phyloP scores from a whole-genome alignment of 2,329 filamentous ascomycete genomes.

The Pseudogymnoascus sp. region DNA sequence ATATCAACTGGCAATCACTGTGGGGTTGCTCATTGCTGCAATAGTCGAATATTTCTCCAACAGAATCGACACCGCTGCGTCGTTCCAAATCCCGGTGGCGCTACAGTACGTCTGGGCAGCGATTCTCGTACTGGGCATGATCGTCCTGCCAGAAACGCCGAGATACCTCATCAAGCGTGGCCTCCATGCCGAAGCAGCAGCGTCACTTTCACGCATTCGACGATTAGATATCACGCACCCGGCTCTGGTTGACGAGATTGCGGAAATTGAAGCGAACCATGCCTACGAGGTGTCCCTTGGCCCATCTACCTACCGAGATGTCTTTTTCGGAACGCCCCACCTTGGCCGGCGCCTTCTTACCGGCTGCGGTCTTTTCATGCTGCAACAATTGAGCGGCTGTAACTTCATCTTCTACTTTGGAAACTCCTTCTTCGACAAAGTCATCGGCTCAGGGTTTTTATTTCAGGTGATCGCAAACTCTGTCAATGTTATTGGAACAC shows the following conservation, averaged over 20 bases:
- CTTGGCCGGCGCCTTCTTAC: constrained; percentile 65
- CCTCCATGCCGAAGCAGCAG: constrained; percentile 27
- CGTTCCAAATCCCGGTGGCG: constrained; percentile 36
- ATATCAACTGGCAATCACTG: constrained; percentile 38
- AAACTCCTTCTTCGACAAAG: constrained; percentile 62
- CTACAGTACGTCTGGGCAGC: constrained; percentile 36
- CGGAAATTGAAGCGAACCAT: constrained; percentile 68
- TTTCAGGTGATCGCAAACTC: constrained; percentile 69
- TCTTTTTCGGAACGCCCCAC: constrained; percentile 55
- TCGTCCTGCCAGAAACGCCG: constrained; percentile 34
- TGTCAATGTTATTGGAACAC: constrained; percentile 71
- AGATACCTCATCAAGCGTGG: constrained; percentile 31
- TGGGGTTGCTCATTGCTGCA: constrained; percentile 40
- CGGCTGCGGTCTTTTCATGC: constrained; percentile 66
- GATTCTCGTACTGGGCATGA: constrained; percentile 31
- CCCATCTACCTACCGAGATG: constrained; percentile 51
- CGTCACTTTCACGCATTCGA: constrained; percentile 42
- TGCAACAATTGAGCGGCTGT: constrained; percentile 71
- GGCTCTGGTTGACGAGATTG: constrained; percentile 65
- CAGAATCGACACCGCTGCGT: constrained; percentile 26
- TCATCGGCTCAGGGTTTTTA: constrained; percentile 55
- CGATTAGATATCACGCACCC: constrained; percentile 68
- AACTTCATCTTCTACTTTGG: constrained; percentile 77
- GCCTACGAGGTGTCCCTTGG: constrained; percentile 65
- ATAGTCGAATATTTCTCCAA: constrained; percentile 34